Conservation (phyloP, 495 filamentous ascomycete genomes). For the Pyrenopolyporus hunteri region DNA sequence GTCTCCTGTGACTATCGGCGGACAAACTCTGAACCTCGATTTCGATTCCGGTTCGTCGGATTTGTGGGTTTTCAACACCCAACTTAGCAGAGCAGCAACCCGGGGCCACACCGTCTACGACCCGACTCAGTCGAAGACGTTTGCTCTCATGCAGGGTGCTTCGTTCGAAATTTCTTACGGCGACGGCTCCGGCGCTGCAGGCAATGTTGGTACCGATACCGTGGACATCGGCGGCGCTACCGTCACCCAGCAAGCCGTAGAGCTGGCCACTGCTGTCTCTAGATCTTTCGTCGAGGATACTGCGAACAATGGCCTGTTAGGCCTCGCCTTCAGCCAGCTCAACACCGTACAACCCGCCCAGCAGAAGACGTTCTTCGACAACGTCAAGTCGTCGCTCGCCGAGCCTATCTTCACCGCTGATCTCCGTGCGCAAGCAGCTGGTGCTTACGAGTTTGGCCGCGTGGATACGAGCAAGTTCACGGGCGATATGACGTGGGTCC, state of each 20-base stretch:
- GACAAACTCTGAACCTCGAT: constrained; percentile 73
- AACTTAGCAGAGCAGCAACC: constrained; percentile 53
- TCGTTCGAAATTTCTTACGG: constrained; percentile 76
- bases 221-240: constrained; percentile 76
- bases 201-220: constrained; percentile 72
- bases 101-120: constrained; percentile 67
- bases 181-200: constrained; percentile 70
- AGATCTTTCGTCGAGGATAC: constrained; percentile 66
- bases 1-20: constrained; percentile 72
- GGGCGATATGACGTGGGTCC: constrained; percentile 67
- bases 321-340: constrained; percentile 75
- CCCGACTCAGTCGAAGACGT: constrained; percentile 62
- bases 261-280: constrained; percentile 70
- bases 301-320: constrained; percentile 73
- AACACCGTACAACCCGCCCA: constrained; percentile 71
- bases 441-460: constrained; percentile 78
- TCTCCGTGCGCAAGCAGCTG: constrained; percentile 64
- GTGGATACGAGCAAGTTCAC: constrained; percentile 71
- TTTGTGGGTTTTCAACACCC: constrained; percentile 81
- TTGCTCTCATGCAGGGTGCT: constrained; percentile 48
- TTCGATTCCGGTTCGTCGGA: constrained; percentile 88
- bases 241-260: constrained; percentile 71
- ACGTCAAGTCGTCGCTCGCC: constrained; percentile 65
- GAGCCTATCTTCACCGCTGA: constrained; percentile 76
- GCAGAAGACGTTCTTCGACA: constrained; percentile 85